Evolutionary conservation across 2,329 filamentous ascomycete genomes (phyloP), one percentile per base, ranked within the genome.

Genomic region (Leptographium wingfieldii): DNA sequence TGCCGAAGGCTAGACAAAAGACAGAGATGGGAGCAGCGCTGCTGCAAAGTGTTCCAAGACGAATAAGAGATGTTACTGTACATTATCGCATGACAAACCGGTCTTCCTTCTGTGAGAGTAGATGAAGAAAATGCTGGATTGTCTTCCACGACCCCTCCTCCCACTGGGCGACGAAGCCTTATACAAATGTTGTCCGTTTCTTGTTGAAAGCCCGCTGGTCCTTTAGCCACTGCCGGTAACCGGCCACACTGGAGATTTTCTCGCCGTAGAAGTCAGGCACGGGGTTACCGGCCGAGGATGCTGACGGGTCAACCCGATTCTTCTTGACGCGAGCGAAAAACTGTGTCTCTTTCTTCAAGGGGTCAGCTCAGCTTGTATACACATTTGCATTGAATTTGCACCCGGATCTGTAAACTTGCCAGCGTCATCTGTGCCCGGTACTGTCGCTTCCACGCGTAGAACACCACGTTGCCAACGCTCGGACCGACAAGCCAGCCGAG

Each of bases 201-300:
- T 91, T 91, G 77, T 95, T 96, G 76, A 96, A 99, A 11, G 92
- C 92, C 63, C 92, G 81, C 78, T 97, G 94, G 70, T 99, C 94
- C 79, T 96, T 97, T 69, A 99, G 76, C 94, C 94, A 99, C 72
- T 90, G 86, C 68, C 94, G 80, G 73, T 97, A 99, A 55, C 90
- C 92, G 59, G 85, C 80, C 27, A 97, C 90, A 68, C 91, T 96
- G 57, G 88, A 89, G 68, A 99, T 96, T 27, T 96, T 97, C 77
- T 99, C 94, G 68, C 94, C 94, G 69, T 99, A 99, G 75, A 96
- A 99, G 72, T 99, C 94, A 52, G 92, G 92, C 1, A 96, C 89
- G 22, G 94, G 94, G 76, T 97, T 97, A 58, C 89, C 83, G 66
- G 94, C 86, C 49, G 90, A 95, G 63, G 91, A 95, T 59, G 87